Conservation (phyloP, 192 early-diverging fungal genomes). For the Gryganskiella cystojenkinii region DNA sequence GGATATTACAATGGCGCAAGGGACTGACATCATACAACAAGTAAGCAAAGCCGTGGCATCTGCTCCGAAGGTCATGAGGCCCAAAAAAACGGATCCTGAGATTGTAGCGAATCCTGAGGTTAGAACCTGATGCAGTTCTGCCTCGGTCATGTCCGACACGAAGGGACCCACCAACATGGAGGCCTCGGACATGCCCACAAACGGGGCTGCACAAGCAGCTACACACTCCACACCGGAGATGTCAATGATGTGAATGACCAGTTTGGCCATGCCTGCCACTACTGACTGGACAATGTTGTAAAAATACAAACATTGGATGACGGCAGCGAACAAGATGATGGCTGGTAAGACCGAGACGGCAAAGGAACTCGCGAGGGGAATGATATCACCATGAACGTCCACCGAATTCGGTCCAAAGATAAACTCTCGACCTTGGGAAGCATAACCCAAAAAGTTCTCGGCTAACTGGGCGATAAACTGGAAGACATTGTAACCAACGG, state of each 20-base stretch:
- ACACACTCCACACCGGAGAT: slow-evolving; percentile 85
- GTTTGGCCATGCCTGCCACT: slow-evolving; percentile 67
- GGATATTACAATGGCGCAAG: slow-evolving; percentile 80
- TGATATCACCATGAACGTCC: neutral
- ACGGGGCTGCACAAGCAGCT: slow-evolving; percentile 85
- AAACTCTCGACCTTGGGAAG: slow-evolving; percentile 71
- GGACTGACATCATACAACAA: slow-evolving; percentile 89
- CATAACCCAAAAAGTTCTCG: slow-evolving; percentile 66
- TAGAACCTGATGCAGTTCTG: slow-evolving; percentile 88
- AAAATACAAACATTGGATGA: slow-evolving; percentile 85
- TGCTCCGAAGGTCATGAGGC: slow-evolving; percentile 75
- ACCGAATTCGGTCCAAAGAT: slow-evolving; percentile 65
- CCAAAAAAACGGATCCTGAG: slow-evolving; percentile 80
- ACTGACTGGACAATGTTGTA: slow-evolving; percentile 85
- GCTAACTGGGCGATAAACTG: slow-evolving; percentile 62
- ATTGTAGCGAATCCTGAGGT: slow-evolving; percentile 90
- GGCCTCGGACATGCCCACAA: slow-evolving; percentile 83
- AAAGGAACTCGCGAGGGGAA: slow-evolving; percentile 60
- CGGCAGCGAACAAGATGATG: slow-evolving; percentile 85
- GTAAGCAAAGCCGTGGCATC: slow-evolving; percentile 73
- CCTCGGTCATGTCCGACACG: slow-evolving; percentile 79
- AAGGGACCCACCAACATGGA: slow-evolving; percentile 82
- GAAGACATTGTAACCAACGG: slow-evolving; percentile 76
- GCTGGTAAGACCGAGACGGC: slow-evolving; percentile 79
- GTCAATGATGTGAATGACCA: slow-evolving; percentile 72